Conservation (phyloP, 805 yeast species). For the Kluyveromyces nonfermentans region DNA sequence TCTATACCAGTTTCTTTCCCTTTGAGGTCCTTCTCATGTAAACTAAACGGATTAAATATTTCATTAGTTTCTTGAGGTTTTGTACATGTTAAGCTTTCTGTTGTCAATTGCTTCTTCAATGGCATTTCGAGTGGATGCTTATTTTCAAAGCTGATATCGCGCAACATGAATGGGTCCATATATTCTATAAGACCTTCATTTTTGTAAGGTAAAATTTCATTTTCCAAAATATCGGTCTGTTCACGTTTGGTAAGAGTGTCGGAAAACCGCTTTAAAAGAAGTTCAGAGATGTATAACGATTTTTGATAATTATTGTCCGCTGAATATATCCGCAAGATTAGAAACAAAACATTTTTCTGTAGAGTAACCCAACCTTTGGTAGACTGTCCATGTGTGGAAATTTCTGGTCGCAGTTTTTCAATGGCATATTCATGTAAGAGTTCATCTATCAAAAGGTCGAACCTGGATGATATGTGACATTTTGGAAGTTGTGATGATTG, state of each 20-base stretch:
- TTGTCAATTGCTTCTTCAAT: constrained; percentile 5
- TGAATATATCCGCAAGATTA: constrained; percentile 46
- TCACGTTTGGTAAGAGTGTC: constrained; percentile 48
- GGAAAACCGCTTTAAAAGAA: constrained; percentile 47
- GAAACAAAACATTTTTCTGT: constrained; percentile 45
- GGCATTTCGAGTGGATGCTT: constrained; percentile 17
- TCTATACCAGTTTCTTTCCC: constrained; percentile 10
- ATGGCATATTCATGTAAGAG: constrained; percentile 49
- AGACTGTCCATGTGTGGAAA: constrained; percentile 16
- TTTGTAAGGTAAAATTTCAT: constrained; percentile 20
- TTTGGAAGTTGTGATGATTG: constrained; percentile 32
- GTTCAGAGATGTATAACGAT: constrained; percentile 38
- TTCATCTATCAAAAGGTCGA: constrained; percentile 37
- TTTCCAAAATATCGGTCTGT: constrained; percentile 37
- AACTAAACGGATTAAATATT: constrained; percentile 48
- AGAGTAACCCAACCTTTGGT: constrained; percentile 44
- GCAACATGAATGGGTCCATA: constrained; percentile 66
- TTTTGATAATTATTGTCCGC: constrained; percentile 38
- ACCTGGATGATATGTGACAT: constrained; percentile 14
- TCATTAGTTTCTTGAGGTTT: constrained; percentile 30
- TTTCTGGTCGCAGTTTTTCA: constrained; percentile 30
- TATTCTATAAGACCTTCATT: constrained; percentile 30
- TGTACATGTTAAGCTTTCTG: constrained; percentile 4
- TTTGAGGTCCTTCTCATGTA: constrained; percentile 8
- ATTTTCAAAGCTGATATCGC: constrained; percentile 36